Percentiles rank a stretch among this genome's conserved stretches.
phyloP scores from a whole-genome alignment of 805 yeast genomes.

The Kluyveromyces aestuarii region DNA sequence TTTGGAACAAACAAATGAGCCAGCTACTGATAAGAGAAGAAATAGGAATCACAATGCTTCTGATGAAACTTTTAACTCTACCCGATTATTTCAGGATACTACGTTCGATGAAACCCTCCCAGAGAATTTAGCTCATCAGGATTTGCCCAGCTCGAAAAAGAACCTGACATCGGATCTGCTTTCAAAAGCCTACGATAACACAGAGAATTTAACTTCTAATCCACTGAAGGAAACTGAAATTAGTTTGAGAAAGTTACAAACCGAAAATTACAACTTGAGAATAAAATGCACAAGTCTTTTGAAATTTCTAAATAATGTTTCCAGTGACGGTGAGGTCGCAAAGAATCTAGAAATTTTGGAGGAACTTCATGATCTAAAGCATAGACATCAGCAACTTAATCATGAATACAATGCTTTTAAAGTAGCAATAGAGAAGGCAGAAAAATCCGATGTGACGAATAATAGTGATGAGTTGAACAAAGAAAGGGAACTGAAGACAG shows the following conservation, averaged over 20 bases:
- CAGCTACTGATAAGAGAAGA: constrained; percentile 2
- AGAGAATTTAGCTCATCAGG: constrained; percentile 8
- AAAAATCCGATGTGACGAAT: not conserved
- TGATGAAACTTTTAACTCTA: constrained; percentile 21
- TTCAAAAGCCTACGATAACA: constrained; percentile 9
- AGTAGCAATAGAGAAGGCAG: constrained; percentile 9
- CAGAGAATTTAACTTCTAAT: constrained; percentile 13
- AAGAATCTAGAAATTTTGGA: constrained; percentile 16
- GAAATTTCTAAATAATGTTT: constrained; percentile 21
- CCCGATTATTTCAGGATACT: constrained; percentile 21
- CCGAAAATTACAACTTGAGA: constrained; percentile 22
- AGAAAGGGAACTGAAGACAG: constrained; percentile 1
- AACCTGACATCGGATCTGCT: constrained; percentile 15
- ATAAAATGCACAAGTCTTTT: constrained; percentile 22
- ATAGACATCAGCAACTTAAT: constrained; percentile 8
- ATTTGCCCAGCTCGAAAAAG: constrained; percentile 5
- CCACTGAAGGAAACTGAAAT: constrained; percentile 27
- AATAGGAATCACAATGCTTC: not conserved
- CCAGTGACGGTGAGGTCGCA: constrained; percentile 18
- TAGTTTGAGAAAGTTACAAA: constrained; percentile 14
- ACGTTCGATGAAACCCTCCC: constrained; percentile 28
- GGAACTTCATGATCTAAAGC: constrained; percentile 17
- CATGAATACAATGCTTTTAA: constrained; percentile 11
- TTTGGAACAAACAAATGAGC: constrained; percentile 1
- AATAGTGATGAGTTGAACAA: not conserved